Evolutionary conservation across 306 rosid genomes (phyloP).

Genomic region (cucumber (Cucumis sativus)): DNA sequence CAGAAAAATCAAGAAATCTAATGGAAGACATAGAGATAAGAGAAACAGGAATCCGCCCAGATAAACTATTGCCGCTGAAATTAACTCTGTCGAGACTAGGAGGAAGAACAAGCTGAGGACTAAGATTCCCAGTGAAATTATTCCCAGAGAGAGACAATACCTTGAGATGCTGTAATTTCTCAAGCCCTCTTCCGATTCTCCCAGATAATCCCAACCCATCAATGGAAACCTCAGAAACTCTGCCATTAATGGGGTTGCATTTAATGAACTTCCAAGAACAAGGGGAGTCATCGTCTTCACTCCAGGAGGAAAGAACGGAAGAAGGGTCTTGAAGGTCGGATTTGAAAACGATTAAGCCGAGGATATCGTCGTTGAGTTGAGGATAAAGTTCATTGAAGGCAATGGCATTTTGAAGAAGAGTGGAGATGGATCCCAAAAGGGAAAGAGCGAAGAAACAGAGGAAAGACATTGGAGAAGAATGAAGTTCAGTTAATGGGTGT

Average conservation of each 20-base stretch:
- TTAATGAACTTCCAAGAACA: conserved; percentile 61
- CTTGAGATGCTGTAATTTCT: conserved; percentile 49
- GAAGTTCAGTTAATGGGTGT: not conserved
- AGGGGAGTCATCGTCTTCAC: conserved; percentile 60
- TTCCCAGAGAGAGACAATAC: conserved; percentile 58
- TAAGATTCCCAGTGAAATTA: conserved; percentile 38
- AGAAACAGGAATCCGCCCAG: conserved; percentile 40
- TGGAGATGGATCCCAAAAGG: not conserved
- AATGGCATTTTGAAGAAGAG: not conserved
- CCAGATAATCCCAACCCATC: conserved; percentile 49
- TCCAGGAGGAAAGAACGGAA: conserved; percentile 66
- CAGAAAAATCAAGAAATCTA: conserved; percentile 55
- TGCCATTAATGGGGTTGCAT: conserved; percentile 41
- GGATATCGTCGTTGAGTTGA: conserved; percentile 55
- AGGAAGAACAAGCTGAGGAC: conserved; percentile 46
- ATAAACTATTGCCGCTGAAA: conserved; percentile 52
- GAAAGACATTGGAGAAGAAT: not conserved
- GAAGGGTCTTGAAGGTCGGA: conserved; percentile 74
- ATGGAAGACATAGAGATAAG: conserved; percentile 40
- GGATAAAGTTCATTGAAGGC: not conserved
- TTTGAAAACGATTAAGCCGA: conserved; percentile 78
- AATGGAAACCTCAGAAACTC: conserved; percentile 46
- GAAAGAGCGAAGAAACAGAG: not conserved
- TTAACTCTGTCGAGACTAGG: conserved; percentile 31
- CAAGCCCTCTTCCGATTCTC: conserved; percentile 67